Evolutionary conservation across 306 rosid species (phyloP).

Genomic region (Corylus heterophylla): DNA sequence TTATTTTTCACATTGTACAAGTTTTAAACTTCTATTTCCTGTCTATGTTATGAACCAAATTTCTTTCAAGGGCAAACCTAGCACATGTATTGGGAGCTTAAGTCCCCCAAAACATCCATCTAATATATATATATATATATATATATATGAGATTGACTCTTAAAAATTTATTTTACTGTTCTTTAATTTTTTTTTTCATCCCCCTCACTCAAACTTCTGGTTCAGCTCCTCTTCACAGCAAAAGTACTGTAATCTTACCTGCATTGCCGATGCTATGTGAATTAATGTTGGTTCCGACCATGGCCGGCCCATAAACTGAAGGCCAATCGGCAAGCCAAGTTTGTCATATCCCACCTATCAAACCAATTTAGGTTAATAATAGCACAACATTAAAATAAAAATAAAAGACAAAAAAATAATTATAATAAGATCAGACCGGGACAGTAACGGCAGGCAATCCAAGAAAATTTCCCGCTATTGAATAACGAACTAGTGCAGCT

Average conservation of each 20-base stretch:
- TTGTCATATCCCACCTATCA: slow-evolving; percentile 81
- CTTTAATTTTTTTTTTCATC: too few species aligned
- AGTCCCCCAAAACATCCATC: too few species aligned
- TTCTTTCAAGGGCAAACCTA: too few species aligned
- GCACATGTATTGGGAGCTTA: too few species aligned
- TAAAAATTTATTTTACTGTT: too few species aligned
- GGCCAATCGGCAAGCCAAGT: slow-evolving; percentile 89
- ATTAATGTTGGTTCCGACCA: slow-evolving; percentile 89
- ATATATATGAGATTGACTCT: too few species aligned
- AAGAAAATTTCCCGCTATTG: slow-evolving; percentile 89
- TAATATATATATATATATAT: too few species aligned
- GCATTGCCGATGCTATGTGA: slow-evolving; percentile 72
- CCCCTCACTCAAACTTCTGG: not conserved
- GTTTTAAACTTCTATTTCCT: too few species aligned
- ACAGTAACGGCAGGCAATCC: slow-evolving; percentile 92
- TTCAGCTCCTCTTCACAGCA: not conserved
- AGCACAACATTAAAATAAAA: not conserved
- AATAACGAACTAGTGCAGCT: slow-evolving; percentile 90
- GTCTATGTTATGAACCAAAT: too few species aligned
- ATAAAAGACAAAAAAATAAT: not conserved
- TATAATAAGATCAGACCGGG: slow-evolving; percentile 51
- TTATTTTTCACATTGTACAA: too few species aligned
- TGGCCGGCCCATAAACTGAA: slow-evolving; percentile 90
- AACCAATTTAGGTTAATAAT: not conserved
- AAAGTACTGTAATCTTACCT: slow-evolving; percentile 44